phyloP scores from a whole-genome alignment of 352 stramenopile species.

The Globisporangium polare region DNA sequence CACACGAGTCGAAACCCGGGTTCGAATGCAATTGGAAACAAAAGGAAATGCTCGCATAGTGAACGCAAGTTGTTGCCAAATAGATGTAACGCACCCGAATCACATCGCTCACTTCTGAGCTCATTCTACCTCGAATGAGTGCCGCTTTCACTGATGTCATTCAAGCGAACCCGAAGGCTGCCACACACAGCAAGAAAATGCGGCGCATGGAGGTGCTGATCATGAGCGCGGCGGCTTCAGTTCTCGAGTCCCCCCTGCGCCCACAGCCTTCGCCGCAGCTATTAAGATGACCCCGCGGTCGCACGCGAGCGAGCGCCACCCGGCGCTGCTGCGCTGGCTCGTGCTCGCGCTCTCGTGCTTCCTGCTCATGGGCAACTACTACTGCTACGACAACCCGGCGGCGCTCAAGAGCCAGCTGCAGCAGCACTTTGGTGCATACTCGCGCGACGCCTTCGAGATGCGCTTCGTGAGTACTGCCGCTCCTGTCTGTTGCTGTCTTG shows the following conservation, averaged over 20 bases:
- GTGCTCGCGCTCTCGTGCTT: constrained; percentile 84
- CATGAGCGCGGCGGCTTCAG: neutral
- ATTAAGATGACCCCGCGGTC: neutral
- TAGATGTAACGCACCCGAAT: too few relatives aligned
- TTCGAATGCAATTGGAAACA: too few relatives aligned
- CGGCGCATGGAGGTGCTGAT: constrained; percentile 1
- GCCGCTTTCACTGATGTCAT: neutral
- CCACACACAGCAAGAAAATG: constrained; percentile 6
- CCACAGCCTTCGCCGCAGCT: too few relatives aligned
- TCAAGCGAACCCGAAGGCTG: neutral
- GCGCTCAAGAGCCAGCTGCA: constrained; percentile 87
- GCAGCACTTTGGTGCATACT: constrained; percentile 72
- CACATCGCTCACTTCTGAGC: too few relatives aligned
- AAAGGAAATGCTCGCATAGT: too few relatives aligned
- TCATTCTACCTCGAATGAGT: neutral
- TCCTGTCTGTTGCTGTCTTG: neutral
- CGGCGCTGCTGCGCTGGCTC: constrained; percentile 61
- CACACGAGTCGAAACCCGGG: too few relatives aligned
- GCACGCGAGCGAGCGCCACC: constrained; percentile 12
- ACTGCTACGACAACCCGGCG: constrained; percentile 88
- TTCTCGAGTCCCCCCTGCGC: neutral
- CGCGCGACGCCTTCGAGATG: constrained; percentile 76
- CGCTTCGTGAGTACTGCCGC: constrained; percentile 43
- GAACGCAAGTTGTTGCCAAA: too few relatives aligned
- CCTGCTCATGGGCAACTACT: constrained; percentile 90